Evolutionary conservation across 805 yeast species (phyloP).

Genomic region (Grigorovia jiainica): DNA sequence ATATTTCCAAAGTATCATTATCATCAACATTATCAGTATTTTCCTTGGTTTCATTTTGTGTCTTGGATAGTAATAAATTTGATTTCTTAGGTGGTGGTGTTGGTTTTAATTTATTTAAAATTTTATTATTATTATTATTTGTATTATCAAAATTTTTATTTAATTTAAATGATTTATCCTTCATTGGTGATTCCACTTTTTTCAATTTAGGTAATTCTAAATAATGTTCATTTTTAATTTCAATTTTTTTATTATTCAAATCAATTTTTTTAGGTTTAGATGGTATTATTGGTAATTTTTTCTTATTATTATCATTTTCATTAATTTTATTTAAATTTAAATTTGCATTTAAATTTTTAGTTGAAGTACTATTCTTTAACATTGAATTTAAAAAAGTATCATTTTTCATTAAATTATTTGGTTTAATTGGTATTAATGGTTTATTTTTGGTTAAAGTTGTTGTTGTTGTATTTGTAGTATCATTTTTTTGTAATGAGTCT

Average conservation of each 20-base stretch:
- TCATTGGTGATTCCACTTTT: constrained; percentile 5
- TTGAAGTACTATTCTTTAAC: constrained; percentile 1
- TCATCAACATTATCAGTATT: too few relatives aligned
- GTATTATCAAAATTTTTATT: not conserved
- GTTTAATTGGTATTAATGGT: constrained; percentile 13
- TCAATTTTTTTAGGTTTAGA: constrained; percentile 4
- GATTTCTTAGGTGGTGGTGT: not conserved
- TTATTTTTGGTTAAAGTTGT: not conserved
- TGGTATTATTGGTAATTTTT: constrained; percentile 8
- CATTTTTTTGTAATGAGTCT: constrained; percentile 17
- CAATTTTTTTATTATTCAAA: not conserved
- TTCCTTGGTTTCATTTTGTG: not conserved
- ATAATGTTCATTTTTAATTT: not conserved
- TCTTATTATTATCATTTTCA: constrained; percentile 13
- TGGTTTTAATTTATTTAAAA: not conserved
- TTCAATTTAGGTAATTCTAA: constrained; percentile 10
- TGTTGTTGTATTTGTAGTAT: not conserved
- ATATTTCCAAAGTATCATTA: not conserved
- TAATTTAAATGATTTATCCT: not conserved
- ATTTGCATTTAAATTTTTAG: constrained; percentile 5
- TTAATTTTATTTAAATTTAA: constrained; percentile 8
- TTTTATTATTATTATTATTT: not conserved
- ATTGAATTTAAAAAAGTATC: not conserved
- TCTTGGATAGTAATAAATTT: not conserved
- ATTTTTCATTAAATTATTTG: constrained; percentile 1